phyloP scores from a whole-genome alignment of 208 protist species.

The Acanthamoeba polyphaga region DNA sequence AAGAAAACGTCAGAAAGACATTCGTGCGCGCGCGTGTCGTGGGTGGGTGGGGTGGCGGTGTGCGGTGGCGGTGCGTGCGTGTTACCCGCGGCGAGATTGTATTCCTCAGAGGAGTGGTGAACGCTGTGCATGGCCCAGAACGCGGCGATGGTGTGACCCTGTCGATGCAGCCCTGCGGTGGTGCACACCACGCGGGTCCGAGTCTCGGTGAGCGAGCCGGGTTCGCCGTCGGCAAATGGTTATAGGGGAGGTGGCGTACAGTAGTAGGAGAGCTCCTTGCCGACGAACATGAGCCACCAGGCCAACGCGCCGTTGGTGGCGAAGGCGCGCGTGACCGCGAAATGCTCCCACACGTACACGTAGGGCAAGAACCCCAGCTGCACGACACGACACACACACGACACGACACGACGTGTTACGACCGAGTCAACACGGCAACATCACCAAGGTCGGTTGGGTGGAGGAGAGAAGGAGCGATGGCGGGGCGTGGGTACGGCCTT shows the following conservation, averaged over 20 bases:
- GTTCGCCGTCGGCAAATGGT: too few relatives aligned
- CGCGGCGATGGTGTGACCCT: slow-evolving; percentile 79
- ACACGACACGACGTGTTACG: not conserved
- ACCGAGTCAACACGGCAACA: too few relatives aligned
- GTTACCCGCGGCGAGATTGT: slow-evolving; percentile 71
- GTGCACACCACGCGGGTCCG: not conserved
- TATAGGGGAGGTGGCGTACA: not conserved
- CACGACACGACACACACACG: not conserved
- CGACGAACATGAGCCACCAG: slow-evolving; percentile 68
- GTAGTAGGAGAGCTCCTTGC: slow-evolving; percentile 51
- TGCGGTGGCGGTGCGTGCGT: not conserved
- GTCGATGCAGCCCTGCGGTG: slow-evolving; percentile 78
- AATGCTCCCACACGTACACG: slow-evolving; percentile 38
- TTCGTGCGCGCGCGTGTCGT: too few relatives aligned
- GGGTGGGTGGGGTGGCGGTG: too few relatives aligned
- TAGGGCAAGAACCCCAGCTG: slow-evolving; percentile 49
- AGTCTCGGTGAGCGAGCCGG: too few relatives aligned
- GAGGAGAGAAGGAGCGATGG: too few relatives aligned
- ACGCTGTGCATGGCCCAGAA: slow-evolving; percentile 85
- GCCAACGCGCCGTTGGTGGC: slow-evolving; percentile 13
- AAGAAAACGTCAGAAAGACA: too few relatives aligned
- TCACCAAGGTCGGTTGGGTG: too few relatives aligned
- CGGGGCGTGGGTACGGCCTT: not conserved
- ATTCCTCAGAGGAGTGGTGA: slow-evolving; percentile 85
- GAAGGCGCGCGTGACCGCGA: slow-evolving; percentile 20